Base-by-base conservation (phyloP, 2,329 filamentous ascomycete genomes). In the Exophiala mesophila region DNA sequence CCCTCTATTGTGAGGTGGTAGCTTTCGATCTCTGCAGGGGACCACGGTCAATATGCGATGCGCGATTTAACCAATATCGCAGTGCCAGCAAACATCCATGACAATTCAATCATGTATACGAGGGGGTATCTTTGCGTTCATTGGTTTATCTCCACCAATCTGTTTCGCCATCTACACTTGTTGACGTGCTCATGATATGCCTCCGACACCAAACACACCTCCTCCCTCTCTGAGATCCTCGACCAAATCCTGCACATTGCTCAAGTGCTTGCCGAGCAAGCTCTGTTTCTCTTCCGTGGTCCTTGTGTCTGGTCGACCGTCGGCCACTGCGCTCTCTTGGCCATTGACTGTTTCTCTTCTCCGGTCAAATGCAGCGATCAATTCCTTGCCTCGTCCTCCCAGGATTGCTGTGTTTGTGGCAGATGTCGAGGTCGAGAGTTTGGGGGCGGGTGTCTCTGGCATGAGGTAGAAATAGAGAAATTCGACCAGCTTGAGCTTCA, bases 381-480 rank as follows among this genome's bases (percentile, higher is more conserved):
- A 68, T 65, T 85, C 86, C 63, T 77, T 84, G 1, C 82, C 80
- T 58, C 79, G 84, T 48, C 80, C 74, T 58, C 81, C 71, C 7
- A 59, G 52, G 3, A 64, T 56, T 4, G 63, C 66, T 1, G 65
- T 64, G 45, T 64, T 68, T 16, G 61, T 63, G 9, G 58, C 57
- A 5, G 51, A 52, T 2, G 51, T 49, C 3, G 48, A 74, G 69
- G 32, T 75, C 24, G 46, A 54, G 19, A 43, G 45, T 49, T 36
- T 53, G 44, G 29, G 40, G 13, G 61, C 61, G 1, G 71, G 81
- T 0, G 78, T 79, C 67, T 98, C 92, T 37, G 90, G 89, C 83
- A 97, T 95, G 55, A 98, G 82, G 65, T 97, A 98, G 66, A 97
- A 97, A 72, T 97, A 97, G 38, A 98, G 70, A 61, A 97, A 97